A percentile compares a stretch with the other conserved stretches of the same genome.
Evolutionary conservation across 2,329 filamentous ascomycete species (phyloP).

Genomic region (Fusarium humuli): DNA sequence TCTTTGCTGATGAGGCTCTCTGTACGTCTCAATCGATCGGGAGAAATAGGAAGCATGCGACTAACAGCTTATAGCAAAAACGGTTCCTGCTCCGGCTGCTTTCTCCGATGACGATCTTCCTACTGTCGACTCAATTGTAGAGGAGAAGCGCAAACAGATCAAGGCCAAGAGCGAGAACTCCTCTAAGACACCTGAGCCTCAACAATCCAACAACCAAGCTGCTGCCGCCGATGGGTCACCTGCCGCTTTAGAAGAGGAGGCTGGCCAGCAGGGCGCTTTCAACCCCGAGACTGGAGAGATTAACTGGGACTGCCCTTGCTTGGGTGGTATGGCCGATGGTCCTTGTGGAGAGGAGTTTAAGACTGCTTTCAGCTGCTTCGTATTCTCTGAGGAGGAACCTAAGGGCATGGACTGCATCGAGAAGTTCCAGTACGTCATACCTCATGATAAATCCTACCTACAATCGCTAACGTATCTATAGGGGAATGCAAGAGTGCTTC

Average conservation of each 20-base stretch:
- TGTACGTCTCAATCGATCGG: slow-evolving; percentile 64
- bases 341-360: slow-evolving; percentile 97
- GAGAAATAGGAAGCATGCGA: neutral
- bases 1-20: slow-evolving; percentile 85
- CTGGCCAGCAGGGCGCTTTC: slow-evolving; percentile 89
- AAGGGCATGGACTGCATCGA: slow-evolving; percentile 99
- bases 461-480: slow-evolving; percentile 55
- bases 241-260: slow-evolving; percentile 79
- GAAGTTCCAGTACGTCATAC: slow-evolving; percentile 84
- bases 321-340: slow-evolving; percentile 96
- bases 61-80: slow-evolving; percentile 44
- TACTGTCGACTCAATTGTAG: slow-evolving; percentile 75
- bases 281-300: slow-evolving; percentile 99
- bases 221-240: slow-evolving; percentile 54
- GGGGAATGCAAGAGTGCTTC: slow-evolving; percentile 98
- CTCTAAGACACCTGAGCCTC: slow-evolving; percentile 40
- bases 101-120: slow-evolving; percentile 68
- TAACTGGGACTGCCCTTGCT: slow-evolving; percentile 99
- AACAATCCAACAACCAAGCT: slow-evolving; percentile 45
- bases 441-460: neutral
- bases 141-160: slow-evolving; percentile 68
- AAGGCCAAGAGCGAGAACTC: slow-evolving; percentile 48
- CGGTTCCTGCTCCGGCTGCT: slow-evolving; percentile 58
- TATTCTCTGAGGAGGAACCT: slow-evolving; percentile 92
- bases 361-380: slow-evolving; percentile 96